Percentiles rank a stretch among this genome's conserved stretches.
Conservation (phyloP, 495 filamentous ascomycete genomes). For the Trichoderma gamsii region DNA sequence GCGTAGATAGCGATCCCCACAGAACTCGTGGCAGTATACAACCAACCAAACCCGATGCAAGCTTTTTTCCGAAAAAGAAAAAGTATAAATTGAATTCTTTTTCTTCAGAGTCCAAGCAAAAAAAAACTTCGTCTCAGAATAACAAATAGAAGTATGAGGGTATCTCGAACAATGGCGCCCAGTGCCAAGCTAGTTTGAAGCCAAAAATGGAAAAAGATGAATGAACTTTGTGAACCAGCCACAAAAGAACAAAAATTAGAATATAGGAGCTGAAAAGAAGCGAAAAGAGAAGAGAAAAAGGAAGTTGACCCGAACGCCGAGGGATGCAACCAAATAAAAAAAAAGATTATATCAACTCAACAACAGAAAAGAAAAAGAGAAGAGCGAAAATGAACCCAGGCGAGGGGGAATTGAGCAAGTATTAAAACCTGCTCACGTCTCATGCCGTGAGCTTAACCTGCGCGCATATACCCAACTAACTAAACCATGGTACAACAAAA, state of each 20-base stretch:
- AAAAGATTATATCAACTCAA: background rate
- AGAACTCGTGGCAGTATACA: too few relatives aligned
- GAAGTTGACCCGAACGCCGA: conserved; percentile 23
- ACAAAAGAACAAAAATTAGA: conserved; percentile 23
- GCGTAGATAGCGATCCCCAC: too few relatives aligned
- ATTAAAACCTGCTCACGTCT: conserved; percentile 4
- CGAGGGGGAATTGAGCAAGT: background rate
- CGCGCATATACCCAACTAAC: background rate
- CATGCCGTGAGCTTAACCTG: conserved; percentile 6
- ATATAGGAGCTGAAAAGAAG: conserved; percentile 33
- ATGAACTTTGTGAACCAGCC: conserved; percentile 4
- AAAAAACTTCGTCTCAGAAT: too few relatives aligned
- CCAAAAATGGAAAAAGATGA: conserved; percentile 35
- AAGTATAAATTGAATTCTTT: too few relatives aligned
- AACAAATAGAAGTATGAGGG: conserved; percentile 23
- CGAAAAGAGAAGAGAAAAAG: conserved; percentile 20
- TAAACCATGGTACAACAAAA: background rate
- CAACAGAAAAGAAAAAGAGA: background rate
- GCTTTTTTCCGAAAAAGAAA: too few relatives aligned
- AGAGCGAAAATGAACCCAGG: background rate
- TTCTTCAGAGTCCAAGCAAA: too few relatives aligned
- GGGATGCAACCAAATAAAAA: conserved; percentile 12
- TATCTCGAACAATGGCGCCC: conserved; percentile 37
- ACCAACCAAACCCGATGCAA: too few relatives aligned
- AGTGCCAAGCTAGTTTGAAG: conserved; percentile 55